Base-by-base conservation (phyloP, 768 basidiomycete species). In the Mycena rebaudengoi region DNA sequence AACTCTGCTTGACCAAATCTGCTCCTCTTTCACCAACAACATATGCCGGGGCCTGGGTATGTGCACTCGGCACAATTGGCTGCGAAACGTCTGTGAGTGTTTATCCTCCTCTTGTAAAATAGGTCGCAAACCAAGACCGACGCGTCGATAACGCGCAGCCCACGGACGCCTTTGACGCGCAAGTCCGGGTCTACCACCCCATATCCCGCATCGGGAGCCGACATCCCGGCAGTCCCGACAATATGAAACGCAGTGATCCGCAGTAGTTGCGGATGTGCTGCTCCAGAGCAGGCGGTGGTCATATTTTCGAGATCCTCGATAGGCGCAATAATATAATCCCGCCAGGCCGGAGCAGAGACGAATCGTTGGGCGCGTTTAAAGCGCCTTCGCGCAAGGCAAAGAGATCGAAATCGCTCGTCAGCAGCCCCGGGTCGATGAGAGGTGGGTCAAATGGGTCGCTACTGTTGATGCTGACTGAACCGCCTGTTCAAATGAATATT, bases 361-460 rank as follows among this genome's bases (percentile, higher is more conserved):
- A 49, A 49, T 50, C n/a, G 28, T 4, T 25, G 20, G n/a, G 48
- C 48, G 5, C 28, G 20, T 25, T 43, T 50, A 23, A 60, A 2
- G 13, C n/a, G n/a, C 28, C 70, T 23, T 60, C 64, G 18, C 64
- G 64, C 50, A 73, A 33, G 29, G 59, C 57, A 14, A 64, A 64
- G 25, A 73, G 7, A 44, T 74, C 74, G 39, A 68, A 60, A 12
- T 53, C 54, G 23, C 44, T 55, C 29, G 29, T 60, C 16, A 80
- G 76, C 73, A 84, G 78, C 45, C 78, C 78, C 0, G 82, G 79
- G 66, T 86, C 77, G 72, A 86, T 83, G n/a, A 73, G 25, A 0
- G 85, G 83, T 21, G 72, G 48, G 43, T 73, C 75, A 71, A 82
- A 83, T 16, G 81, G 73, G 64, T 77, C 68, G 28, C 71, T 77